These are phyloP conservation scores for Nigrospora oryzae DNA, from an alignment of 2,329 filamentous ascomycete species.

Conservation along the genomic window DNA sequence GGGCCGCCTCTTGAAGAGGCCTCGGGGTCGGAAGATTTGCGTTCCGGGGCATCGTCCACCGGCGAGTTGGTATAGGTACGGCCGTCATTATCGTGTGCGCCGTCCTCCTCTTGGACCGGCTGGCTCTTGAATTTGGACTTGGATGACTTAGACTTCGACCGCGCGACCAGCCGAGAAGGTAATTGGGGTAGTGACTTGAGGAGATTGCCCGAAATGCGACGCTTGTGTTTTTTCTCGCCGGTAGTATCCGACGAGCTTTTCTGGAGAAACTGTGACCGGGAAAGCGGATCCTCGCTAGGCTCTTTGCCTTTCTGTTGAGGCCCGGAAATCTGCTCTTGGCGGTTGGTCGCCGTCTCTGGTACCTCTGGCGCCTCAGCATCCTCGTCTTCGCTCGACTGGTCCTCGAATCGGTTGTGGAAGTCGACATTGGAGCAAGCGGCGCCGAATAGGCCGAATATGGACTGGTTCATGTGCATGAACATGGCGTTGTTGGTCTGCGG, in stretches of 20 bases:
- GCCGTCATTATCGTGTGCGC: neutral
- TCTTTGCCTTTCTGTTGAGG: conserved; percentile 11
- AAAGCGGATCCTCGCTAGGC: conserved; percentile 7
- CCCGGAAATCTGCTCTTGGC: neutral
- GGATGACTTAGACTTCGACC: conserved; percentile 28
- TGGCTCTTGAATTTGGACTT: conserved; percentile 32
- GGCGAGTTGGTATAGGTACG: neutral
- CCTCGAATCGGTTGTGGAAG: conserved; percentile 74
- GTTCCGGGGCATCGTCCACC: neutral
- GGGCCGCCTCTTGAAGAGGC: conserved; percentile 5
- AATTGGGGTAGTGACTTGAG: conserved; percentile 58
- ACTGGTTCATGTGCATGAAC: conserved; percentile 80
- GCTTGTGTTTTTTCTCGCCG: conserved; percentile 37
- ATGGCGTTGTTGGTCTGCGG: conserved; percentile 33
- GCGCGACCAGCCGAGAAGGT: conserved; percentile 29
- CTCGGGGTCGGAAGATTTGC: neutral
- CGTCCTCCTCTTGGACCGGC: conserved; percentile 23
- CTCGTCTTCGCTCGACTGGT: conserved; percentile 73
- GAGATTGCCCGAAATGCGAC: conserved; percentile 56
- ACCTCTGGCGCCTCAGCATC: conserved; percentile 28
- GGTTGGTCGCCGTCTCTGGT: too few relatives aligned
- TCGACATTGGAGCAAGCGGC: conserved; percentile 77
- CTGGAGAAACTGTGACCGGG: conserved; percentile 17
- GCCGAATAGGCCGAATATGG: conserved; percentile 86
- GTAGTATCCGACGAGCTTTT: conserved; percentile 22